Evolutionary conservation across 2,329 filamentous ascomycete species (phyloP).

Genomic region (Lizonia empirigonia): DNA sequence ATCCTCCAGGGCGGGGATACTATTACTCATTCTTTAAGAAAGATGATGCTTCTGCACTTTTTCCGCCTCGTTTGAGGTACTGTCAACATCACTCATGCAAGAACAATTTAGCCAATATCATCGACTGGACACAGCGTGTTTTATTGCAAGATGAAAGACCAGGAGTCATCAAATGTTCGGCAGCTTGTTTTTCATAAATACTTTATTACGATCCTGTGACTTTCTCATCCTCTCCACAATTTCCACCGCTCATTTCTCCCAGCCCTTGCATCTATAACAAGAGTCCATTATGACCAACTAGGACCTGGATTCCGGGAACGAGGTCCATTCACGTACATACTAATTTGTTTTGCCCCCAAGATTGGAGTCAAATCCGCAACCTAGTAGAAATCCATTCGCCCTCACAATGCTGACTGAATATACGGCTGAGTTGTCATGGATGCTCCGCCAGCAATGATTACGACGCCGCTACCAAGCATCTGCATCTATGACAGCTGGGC

Average conservation of each 20-base stretch:
- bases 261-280: constrained; percentile 9
- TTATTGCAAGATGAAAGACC: too few species aligned
- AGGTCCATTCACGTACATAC: not conserved
- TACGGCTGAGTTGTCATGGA: not conserved
- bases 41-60: not conserved
- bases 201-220: not conserved
- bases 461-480: not conserved
- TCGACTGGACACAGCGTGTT: not conserved
- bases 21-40: not conserved
- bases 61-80: not conserved
- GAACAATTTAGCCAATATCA: not conserved
- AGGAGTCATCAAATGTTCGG: not conserved
- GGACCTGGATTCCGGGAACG: constrained; percentile 10
- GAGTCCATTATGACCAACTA: constrained; percentile 1
- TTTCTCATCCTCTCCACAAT: not conserved
- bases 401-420: not conserved
- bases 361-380: constrained; percentile 15
- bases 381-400: constrained; percentile 5
- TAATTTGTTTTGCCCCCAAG: constrained; percentile 10
- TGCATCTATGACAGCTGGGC: not conserved
- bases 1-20: not conserved
- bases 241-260: constrained; percentile 1
- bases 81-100: not conserved
- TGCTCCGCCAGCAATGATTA: constrained; percentile 2
- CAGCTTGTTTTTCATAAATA: not conserved